Conservation (phyloP, 176 grass and related monocot species). For the Poa pratensis region DNA sequence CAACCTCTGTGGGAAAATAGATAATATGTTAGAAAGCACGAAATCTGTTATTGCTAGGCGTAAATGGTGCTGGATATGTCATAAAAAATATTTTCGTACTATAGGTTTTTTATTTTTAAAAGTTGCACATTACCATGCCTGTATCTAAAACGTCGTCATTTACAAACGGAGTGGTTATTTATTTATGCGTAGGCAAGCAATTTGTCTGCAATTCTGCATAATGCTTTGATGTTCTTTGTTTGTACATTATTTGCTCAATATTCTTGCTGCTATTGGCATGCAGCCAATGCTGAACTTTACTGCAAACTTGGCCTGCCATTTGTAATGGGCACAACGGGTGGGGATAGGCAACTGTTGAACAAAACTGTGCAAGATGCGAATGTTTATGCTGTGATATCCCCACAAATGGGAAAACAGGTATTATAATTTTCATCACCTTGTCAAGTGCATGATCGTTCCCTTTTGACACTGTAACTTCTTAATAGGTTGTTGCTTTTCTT, state of each 20-base stretch:
- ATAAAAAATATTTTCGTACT: not conserved
- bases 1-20: not conserved
- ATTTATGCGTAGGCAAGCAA: not conserved
- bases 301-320: conserved; percentile 85
- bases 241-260: conserved; percentile 29
- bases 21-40: not conserved
- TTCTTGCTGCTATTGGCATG: conserved; percentile 31
- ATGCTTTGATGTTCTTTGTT: conserved; percentile 32
- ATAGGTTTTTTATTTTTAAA: not conserved
- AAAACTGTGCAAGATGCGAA: conserved; percentile 85
- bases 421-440: not conserved
- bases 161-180: not conserved
- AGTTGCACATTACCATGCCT: not conserved
- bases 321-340: conserved; percentile 95
- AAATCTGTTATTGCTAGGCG: not conserved
- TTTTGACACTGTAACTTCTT: conserved; percentile 34
- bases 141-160: not conserved
- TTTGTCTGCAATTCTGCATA: conserved; percentile 17
- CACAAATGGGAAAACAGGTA: conserved; percentile 98
- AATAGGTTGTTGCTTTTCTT: conserved; percentile 95
- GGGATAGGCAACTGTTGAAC: conserved; percentile 65
- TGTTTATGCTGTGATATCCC: conserved; percentile 86
- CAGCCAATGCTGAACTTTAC: conserved; percentile 87
- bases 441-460: conserved; percentile 8
- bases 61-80: no score